A percentile compares a stretch with the other conserved stretches of the same genome.
Evolutionary conservation across 306 rosid species (phyloP).

Genomic region (Vicia sativa): DNA sequence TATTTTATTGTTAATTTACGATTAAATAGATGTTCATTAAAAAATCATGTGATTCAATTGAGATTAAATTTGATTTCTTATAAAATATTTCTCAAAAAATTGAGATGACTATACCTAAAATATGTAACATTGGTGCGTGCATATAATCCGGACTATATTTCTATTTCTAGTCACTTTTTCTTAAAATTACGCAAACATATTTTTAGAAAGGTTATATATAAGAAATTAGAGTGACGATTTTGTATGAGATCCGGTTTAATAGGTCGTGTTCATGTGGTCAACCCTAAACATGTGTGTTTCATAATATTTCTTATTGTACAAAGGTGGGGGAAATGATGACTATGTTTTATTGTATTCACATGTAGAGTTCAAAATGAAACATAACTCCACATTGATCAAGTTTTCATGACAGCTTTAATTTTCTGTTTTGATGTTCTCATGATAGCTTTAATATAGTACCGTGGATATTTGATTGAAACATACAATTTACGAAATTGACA

Average conservation of each 20-base stretch:
- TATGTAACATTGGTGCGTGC: no score
- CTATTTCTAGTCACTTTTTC: no score
- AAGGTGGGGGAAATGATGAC: conserved; percentile 12
- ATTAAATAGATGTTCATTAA: no score
- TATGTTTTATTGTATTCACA: conserved; percentile 29
- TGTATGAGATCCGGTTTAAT: conserved; percentile 18
- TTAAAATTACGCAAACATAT: no score
- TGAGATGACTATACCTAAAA: no score
- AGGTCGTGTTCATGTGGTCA: conserved; percentile 2
- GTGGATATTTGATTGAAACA: background rate
- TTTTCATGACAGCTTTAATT: conserved; percentile 25
- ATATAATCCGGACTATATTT: no score
- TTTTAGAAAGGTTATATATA: background rate
- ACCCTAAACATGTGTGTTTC: background rate
- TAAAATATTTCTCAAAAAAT: no score
- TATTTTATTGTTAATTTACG: no score
- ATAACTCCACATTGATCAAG: background rate
- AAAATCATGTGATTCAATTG: no score
- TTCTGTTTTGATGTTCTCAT: background rate
- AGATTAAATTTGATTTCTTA: no score
- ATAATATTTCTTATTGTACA: background rate
- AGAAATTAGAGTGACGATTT: background rate
- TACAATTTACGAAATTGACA: no score
- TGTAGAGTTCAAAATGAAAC: background rate
- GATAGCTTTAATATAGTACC: background rate